Evolutionary conservation across 805 yeast genomes (phyloP).

Genomic region (Yarrowia bubula): DNA sequence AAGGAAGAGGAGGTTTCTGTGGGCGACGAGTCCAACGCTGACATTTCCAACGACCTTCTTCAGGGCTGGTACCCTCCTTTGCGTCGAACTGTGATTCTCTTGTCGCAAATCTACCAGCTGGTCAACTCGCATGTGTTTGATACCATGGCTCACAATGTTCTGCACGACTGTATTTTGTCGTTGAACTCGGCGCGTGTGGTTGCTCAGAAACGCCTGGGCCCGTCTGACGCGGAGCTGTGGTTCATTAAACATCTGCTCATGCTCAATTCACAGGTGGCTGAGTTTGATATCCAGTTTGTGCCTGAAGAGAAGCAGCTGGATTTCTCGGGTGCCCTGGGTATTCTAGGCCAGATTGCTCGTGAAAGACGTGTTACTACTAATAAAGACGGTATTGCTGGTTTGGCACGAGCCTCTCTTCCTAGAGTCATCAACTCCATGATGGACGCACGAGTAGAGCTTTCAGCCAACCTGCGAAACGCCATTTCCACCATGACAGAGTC

Average conservation of each 20-base stretch:
- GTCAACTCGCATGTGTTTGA: conserved; percentile 75
- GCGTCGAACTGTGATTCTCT: conserved; percentile 60
- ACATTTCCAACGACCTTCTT: conserved; percentile 34
- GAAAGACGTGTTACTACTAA: conserved; percentile 25
- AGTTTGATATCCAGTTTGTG: conserved; percentile 76
- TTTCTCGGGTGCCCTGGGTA: conserved; percentile 64
- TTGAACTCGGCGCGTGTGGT: conserved; percentile 54
- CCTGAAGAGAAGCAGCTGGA: conserved; percentile 70
- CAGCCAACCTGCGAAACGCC: conserved; percentile 64
- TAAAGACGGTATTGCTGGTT: conserved; percentile 44
- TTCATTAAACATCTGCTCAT: conserved; percentile 69
- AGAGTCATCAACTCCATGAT: conserved; percentile 76
- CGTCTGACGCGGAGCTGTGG: conserved; percentile 60
- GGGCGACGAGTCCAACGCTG: conserved; percentile 4
- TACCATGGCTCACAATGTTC: conserved; percentile 82
- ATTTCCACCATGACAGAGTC: conserved; percentile 68
- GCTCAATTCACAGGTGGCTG: conserved; percentile 64
- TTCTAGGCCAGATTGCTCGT: conserved; percentile 38
- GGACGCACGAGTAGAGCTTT: conserved; percentile 73
- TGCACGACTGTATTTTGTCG: conserved; percentile 70
- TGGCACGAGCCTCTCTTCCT: conserved; percentile 71
- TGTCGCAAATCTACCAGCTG: conserved; percentile 76
- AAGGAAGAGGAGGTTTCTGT: conserved; percentile 3
- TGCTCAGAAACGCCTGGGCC: conserved; percentile 49
- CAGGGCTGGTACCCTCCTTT: conserved; percentile 65